Evolutionary conservation across 2,329 filamentous ascomycete species (phyloP), one percentile per base, ranked within the genome.

Genomic region (Arthrobotrys iridis): DNA sequence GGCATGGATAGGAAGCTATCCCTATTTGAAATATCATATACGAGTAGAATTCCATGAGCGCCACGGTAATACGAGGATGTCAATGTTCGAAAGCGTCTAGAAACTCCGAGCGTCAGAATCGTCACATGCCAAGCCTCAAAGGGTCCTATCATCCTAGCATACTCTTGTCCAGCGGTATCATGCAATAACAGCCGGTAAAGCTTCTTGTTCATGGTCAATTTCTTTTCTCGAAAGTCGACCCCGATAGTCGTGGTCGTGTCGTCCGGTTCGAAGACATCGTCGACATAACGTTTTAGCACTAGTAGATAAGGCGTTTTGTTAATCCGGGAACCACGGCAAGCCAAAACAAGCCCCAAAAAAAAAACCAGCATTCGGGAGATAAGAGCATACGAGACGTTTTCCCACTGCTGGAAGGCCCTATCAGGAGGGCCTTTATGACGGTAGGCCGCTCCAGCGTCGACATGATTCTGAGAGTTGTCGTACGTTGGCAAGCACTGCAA

Each of bases 171-270:
- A 11, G 79, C 84, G 11, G 85, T 86, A 73, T 86, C 85, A 77
- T 87, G 86, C 58, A 88, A 83, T 48, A 85, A 86, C 20, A 87
- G 78, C 24, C 85, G 83, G 77, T 87, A 87, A 2, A 84, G 82
- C 78, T 84, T 85, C 41, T 85, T 85, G 55, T 84, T 83, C 66
- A 87, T 83, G 11, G 84, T 84, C 37, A 87, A 81, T 57, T 83
- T 87, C 78, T 87, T 87, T 63, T 87, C 85, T 81, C 86, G 86
- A 80, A 86, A 87, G 78, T 88, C 86, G 73, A 87, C 86, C 28
- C 86, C 86, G 77, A 87, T 87, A 1, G 86, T 87, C 4, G 86
- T 85, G 4, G 85, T 84, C 2, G 85, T 84, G 35, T 83, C 84
- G 78, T 87, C 85, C 3, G 85, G 83, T 71, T 88, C 86, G 77